Evolutionary conservation across 2,329 filamentous ascomycete species (phyloP), one percentile per base, ranked within the genome.

Genomic region (Periconia sp.): DNA sequence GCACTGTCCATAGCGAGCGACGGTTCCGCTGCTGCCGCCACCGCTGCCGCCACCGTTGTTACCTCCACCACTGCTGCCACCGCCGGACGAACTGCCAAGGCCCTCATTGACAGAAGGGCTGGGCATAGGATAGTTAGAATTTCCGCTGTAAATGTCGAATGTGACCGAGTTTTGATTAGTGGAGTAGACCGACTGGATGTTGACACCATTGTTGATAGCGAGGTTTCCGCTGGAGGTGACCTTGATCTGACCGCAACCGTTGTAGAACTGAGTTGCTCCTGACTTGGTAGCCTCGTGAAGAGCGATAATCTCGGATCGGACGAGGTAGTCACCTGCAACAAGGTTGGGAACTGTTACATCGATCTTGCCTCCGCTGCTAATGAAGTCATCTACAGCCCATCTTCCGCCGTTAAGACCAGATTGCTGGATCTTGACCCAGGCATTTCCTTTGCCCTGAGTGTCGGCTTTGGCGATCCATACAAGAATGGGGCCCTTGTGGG

Each of bases 401-500:
- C 56, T 60, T 6, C 67, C 64, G 37, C 59, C 63, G 18, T 61
- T 64, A 58, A 63, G 75, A 45, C 73, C 75, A 42, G 74, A 71
- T 57, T 78, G 68, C 41, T 75, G 74, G 47, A 79, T 59, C 68
- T 76, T 79, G 60, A 81, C 72, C 79, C 79, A 84, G 54, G 76
- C 72, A 27, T 79, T 79, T 5, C 33, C 33, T 10, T 76, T 75
- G 40, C 80, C 80, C 50, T 79, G 76, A 47, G 71, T 69, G 18
- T 63, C 59, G 27, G 73, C 69, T 14, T 74, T 72, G 3, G 81
- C 79, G 61, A 84, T 78, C 66, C 81, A 84, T 52, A 79, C 81
- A 56, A 81, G 75, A 61, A 83, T 69, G 35, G 81, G 81, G 9
- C 82, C 82, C 68, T 76, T 72, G 73, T 84, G 81, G 44, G 77